Evolutionary conservation across 345 rosid species (phyloP), one percentile per base, ranked within the genome.

Genomic region (Acer campestre): DNA sequence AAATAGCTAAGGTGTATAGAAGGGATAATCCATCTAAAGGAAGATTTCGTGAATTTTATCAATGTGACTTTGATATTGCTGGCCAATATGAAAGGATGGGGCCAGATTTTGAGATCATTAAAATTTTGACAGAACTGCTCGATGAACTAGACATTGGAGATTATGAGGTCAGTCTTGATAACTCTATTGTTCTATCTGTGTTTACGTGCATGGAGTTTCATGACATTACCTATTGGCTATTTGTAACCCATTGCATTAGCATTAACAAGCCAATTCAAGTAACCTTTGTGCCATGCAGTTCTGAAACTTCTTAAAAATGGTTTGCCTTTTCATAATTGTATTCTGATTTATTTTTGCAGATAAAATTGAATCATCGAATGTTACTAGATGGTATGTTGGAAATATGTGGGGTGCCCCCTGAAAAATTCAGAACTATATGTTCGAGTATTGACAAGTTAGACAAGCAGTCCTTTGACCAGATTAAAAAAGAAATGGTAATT

Each of bases 1-100:
- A 94, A 79, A 90, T 96, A 80, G 98, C 94, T 49, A 92, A 94
- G 78, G 98, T 94, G 44, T 92, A 93, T 80, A 83, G 98, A 82
- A 90, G 99, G 69, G 99, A 96, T 81, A 96, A 96, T 71, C 98
- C 99, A 53, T 89, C 98, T 49, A 94, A 92, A 82, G 98, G 97
- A 65, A 86, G 99, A 84, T 96, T 85, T 77, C 91, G 95, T n/a
- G 98, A 96, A 90, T 96, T 96, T 81, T 96, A 92, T 80, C 99
- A 94, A 69, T 96, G 99, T 78, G 98, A 92, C 82, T 91, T 94
- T 77, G 99, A 96, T 82, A 91, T 96, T 67, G 98, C 98, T 79
- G 99, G 99, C 27, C 87, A 82, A 78, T 90, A 80, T 72, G 94
- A 88, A 85, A 90, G 86, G 77, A 96, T 94, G 98, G 98, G 95